Evolutionary conservation across 2,329 filamentous ascomycete genomes (phyloP).

Genomic region (Gyromitra esculenta): DNA sequence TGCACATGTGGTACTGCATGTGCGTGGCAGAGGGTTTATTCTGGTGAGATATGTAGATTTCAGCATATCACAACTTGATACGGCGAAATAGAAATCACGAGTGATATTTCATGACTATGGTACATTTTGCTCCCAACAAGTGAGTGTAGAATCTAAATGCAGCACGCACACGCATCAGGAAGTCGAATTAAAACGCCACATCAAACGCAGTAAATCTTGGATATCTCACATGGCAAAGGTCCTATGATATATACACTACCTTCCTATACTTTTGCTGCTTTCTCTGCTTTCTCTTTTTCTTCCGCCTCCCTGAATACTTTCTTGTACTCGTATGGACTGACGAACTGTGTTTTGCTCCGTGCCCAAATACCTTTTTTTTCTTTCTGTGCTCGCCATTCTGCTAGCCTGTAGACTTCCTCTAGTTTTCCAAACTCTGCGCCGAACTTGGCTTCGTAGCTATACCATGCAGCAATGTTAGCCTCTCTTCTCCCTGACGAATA

Average conservation of each 20-base stretch:
- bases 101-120: conserved; percentile 13
- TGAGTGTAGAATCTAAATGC: not conserved
- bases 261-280: conserved; percentile 22
- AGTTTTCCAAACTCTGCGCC: conserved; percentile 82
- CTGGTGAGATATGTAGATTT: not conserved
- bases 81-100: not conserved
- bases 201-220: not conserved
- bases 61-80: not conserved
- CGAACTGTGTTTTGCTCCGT: conserved; percentile 62
- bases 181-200: not conserved
- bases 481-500: not conserved
- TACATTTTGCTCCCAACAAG: not conserved
- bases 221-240: conserved; percentile 1
- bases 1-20: not conserved
- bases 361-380: conserved; percentile 80
- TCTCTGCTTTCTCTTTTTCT: conserved; percentile 5
- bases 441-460: conserved; percentile 74
- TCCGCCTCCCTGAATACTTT: conserved; percentile 61
- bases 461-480: not conserved
- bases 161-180: not conserved
- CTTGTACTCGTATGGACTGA: conserved; percentile 82
- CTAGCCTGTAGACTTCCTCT: conserved; percentile 63
- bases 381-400: conserved; percentile 69
- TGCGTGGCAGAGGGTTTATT: not conserved
- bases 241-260: not conserved